Percentiles rank a stretch among this genome's conserved stretches.
Evolutionary conservation across 495 filamentous ascomycete genomes (phyloP).

Genomic region (Lichenothelia convexa): DNA sequence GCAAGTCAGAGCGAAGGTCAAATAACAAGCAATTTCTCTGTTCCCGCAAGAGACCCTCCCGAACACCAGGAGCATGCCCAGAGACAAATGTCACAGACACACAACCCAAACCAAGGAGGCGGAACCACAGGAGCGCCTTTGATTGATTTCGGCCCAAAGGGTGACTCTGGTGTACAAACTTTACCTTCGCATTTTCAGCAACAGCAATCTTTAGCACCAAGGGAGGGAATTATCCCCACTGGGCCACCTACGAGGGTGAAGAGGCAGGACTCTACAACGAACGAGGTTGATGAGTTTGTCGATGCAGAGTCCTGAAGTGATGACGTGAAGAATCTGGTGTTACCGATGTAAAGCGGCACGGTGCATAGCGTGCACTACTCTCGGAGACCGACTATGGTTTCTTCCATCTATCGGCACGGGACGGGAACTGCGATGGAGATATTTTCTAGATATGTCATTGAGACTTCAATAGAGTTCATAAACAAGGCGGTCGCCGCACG

Average conservation of each 20-base stretch:
- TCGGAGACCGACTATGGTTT: too few relatives aligned
- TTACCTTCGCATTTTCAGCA: background rate
- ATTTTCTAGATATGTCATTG: too few relatives aligned
- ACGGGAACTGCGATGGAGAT: too few relatives aligned
- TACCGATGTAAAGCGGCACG: too few relatives aligned
- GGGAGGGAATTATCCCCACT: background rate
- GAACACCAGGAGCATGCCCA: conserved; percentile 5
- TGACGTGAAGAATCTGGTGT: too few relatives aligned
- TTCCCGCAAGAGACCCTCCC: too few relatives aligned
- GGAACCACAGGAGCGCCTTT: too few relatives aligned
- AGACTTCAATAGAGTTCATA: too few relatives aligned
- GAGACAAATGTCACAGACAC: conserved; percentile 1
- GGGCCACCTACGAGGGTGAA: background rate
- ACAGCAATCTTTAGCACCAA: background rate
- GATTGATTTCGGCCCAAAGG: conserved; percentile 15
- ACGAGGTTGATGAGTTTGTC: conserved; percentile 3
- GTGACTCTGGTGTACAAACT: too few relatives aligned
- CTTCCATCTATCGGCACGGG: too few relatives aligned
- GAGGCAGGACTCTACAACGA: conserved; percentile 1
- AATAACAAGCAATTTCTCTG: conserved; percentile 1
- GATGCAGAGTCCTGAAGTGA: conserved; percentile 3
- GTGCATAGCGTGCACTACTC: too few relatives aligned
- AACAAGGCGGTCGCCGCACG: too few relatives aligned
- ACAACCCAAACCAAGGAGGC: background rate
- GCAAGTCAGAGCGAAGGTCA: conserved; percentile 4